These are phyloP conservation scores for Exutisphaerella laricina DNA, from an alignment of 2,329 filamentous ascomycete genomes.

Conservation along the genomic window DNA sequence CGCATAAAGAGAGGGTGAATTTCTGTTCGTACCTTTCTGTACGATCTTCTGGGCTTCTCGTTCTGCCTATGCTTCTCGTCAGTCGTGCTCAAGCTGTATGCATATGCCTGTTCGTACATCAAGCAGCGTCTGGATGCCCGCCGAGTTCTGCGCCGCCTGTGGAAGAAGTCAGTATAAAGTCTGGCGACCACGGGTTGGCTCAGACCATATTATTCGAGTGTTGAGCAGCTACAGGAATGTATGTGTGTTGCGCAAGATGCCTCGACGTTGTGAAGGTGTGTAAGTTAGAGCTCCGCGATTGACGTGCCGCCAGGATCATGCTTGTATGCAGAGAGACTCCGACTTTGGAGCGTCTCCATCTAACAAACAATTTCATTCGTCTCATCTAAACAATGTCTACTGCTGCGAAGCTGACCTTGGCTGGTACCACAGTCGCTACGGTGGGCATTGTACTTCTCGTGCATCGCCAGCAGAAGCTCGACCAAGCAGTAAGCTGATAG, in stretches of 20 bases:
- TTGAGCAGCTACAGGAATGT: too few species aligned
- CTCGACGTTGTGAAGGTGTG: background rate
- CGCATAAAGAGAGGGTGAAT: slow-evolving; percentile 17
- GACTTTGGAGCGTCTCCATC: too few species aligned
- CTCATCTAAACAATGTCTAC: slow-evolving; percentile 63
- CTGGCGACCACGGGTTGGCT: too few species aligned
- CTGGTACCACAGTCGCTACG: slow-evolving; percentile 70
- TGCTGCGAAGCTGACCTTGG: slow-evolving; percentile 79
- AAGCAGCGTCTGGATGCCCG: slow-evolving; percentile 96
- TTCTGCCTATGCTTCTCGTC: slow-evolving; percentile 65
- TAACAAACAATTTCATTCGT: slow-evolving; percentile 3
- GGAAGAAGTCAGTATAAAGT: slow-evolving; percentile 12
- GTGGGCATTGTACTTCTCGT: slow-evolving; percentile 75
- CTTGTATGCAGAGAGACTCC: too few species aligned
- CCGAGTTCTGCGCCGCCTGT: slow-evolving; percentile 98
- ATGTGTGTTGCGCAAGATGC: too few species aligned
- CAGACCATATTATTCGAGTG: too few species aligned
- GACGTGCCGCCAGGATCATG: too few species aligned
- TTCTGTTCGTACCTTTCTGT: slow-evolving; percentile 68
- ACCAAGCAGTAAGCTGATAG: slow-evolving; percentile 77
- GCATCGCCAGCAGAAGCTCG: slow-evolving; percentile 79
- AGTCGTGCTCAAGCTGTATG: slow-evolving; percentile 28
- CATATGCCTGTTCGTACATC: slow-evolving; percentile 61
- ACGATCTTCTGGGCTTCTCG: slow-evolving; percentile 99
- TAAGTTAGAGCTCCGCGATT: too few species aligned